Evolutionary conservation across 805 yeast genomes (phyloP), one percentile per base, ranked within the genome.

Genomic region (Grigorovia yakushimaensis): DNA sequence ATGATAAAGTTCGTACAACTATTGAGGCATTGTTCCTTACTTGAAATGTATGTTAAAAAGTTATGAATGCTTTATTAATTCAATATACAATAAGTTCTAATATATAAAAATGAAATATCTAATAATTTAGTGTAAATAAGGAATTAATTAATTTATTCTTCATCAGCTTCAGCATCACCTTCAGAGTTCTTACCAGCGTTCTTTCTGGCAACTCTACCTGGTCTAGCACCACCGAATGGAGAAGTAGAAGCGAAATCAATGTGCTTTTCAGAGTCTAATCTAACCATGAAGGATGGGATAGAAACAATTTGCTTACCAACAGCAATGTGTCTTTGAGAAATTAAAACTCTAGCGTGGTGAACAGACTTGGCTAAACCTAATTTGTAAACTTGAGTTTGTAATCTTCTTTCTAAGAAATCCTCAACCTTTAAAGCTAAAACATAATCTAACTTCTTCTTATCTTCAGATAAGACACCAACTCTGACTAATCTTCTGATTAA

Each of bases 211-310:
- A 88, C 95, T 83, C 98, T 93, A 74, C 98, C 98, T 65, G 98
- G 94, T 81, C 98, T 91, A 67, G 96, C 98, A 79, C 98, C 98
- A 76, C 98, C 98, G 89, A 87, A 91, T 75, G 98, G 98, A 63
- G 98, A 93, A 74, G 87, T 88, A 73, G 93, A 84, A 68, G 98
- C 95, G 69, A 91, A 93, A 83, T 93, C 98, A 77, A 93, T 88
- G 88, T 93, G 98, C 86, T 93, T 93, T 79, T 93, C 98, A 62
- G 98, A 89, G 80, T 93, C 98, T 73, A 93, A 85, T 82, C 98
- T 94, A 60, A 93, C 98, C 84, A 89, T 85, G 91, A 93, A 93
- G 61, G 98, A 91, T 76, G 98, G 98, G 64, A 93, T 85, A 80
- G 81, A 86, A 75, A 93, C 98, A 66, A 88, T 81, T 80, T 93